Percentiles rank a stretch among this genome's conserved stretches.
phyloP scores from a whole-genome alignment of 177 flowering plant species.

The Vitis hybrid region DNA sequence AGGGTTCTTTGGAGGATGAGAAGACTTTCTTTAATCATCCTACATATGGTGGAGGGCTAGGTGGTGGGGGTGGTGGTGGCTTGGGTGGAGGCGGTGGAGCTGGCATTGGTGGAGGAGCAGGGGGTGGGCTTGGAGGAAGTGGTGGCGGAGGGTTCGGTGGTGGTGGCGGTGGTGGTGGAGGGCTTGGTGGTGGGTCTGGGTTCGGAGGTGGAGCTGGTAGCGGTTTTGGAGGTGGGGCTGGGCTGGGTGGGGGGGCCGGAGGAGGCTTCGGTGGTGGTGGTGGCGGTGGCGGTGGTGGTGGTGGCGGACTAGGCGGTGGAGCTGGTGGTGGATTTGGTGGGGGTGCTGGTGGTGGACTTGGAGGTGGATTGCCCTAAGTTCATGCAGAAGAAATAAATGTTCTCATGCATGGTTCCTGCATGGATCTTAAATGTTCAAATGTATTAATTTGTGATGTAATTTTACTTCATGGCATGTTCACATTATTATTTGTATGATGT shows the following conservation, averaged over 20 bases:
- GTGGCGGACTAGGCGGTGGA: slow-evolving; percentile 6
- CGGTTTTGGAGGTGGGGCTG: slow-evolving; percentile 17
- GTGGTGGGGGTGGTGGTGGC: background rate
- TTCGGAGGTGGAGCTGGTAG: slow-evolving; percentile 12
- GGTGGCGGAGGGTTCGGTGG: slow-evolving; percentile 1
- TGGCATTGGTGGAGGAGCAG: background rate
- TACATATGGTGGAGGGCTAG: slow-evolving; percentile 11
- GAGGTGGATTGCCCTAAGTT: background rate
- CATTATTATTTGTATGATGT: too few species aligned
- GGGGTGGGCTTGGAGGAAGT: background rate
- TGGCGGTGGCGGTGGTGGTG: background rate
- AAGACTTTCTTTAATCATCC: slow-evolving; percentile 12
- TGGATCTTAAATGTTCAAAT: too few species aligned
- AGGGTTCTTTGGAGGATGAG: slow-evolving; percentile 14
- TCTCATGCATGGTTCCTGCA: too few species aligned
- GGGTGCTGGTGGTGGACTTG: slow-evolving; percentile 12
- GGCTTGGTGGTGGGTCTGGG: too few species aligned
- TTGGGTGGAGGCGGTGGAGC: slow-evolving; percentile 9
- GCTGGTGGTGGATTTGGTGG: too few species aligned
- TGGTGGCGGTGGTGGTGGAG: background rate
- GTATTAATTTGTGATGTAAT: too few species aligned
- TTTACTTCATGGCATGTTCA: too few species aligned
- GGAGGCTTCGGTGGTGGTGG: background rate
- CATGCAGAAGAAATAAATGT: too few species aligned
- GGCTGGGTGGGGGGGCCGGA: slow-evolving; percentile 10